A percentile compares a stretch with the other conserved stretches of the same genome.
Conservation (phyloP, 2,329 filamentous ascomycete genomes). For the Ceratocystis huliohia region DNA sequence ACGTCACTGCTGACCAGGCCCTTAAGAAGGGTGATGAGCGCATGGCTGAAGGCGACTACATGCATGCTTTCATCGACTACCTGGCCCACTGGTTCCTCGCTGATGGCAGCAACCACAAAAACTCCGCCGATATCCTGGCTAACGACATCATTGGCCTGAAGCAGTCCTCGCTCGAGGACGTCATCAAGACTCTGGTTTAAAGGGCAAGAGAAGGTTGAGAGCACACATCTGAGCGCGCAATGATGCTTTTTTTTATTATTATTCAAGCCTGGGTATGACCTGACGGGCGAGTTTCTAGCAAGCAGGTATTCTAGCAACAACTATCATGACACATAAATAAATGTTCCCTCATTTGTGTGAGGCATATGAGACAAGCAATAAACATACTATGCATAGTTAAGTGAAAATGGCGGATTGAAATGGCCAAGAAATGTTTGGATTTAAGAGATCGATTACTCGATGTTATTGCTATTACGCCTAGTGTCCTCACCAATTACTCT, state of each 20-base stretch:
- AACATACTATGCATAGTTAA: no score
- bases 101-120: conserved; percentile 9
- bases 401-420: no score
- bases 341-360: background rate
- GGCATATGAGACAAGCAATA: no score
- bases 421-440: no score
- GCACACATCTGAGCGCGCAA: background rate
- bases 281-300: background rate
- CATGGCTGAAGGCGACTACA: conserved; percentile 25
- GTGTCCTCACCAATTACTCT: no score
- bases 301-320: conserved; percentile 5
- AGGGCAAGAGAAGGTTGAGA: background rate
- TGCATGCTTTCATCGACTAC: conserved; percentile 13
- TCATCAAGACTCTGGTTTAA: conserved; percentile 10
- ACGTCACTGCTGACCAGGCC: conserved; percentile 20
- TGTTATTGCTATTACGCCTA: no score
- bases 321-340: background rate
- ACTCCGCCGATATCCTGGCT: background rate
- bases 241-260: background rate
- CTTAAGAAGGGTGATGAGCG: conserved; percentile 28
- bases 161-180: conserved; percentile 2
- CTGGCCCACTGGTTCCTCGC: conserved; percentile 10
- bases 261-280: background rate
- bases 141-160: conserved; percentile 16
- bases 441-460: no score